phyloP scores from a whole-genome alignment of 768 basidiomycete genomes.

The Mycena polygramma region DNA sequence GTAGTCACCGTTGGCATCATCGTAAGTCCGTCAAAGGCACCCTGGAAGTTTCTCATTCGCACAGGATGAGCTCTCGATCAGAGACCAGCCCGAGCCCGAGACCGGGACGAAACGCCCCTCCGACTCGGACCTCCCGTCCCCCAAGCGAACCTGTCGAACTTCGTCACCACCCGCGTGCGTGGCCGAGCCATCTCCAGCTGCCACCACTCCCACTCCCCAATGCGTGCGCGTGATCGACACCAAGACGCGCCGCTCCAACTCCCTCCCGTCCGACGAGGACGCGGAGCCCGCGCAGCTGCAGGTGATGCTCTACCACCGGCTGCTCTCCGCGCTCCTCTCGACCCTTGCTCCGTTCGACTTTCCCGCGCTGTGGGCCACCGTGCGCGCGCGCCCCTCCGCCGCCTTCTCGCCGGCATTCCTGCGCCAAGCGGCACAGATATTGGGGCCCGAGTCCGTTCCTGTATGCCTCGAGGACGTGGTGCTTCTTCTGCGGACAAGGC shows the following conservation, averaged over 20 bases:
- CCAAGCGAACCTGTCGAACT: conserved; percentile 20
- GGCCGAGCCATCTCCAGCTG: not conserved
- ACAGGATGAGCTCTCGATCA: conserved; percentile 25
- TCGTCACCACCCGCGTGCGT: conserved; percentile 15
- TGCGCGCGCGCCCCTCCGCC: conserved; percentile 57
- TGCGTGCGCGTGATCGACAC: conserved; percentile 70
- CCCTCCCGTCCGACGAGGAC: conserved; percentile 71
- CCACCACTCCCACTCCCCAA: conserved; percentile 6
- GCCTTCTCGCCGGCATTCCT: conserved; percentile 68
- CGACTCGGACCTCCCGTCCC: conserved; percentile 25
- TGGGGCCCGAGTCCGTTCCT: conserved; percentile 20
- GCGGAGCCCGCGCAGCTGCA: conserved; percentile 73
- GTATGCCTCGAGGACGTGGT: conserved; percentile 52
- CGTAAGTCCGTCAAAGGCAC: conserved; percentile 53
- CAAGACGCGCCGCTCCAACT: conserved; percentile 70
- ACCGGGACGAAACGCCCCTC: conserved; percentile 42
- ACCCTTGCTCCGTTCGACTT: conserved; percentile 65
- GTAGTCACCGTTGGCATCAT: conserved; percentile 81
- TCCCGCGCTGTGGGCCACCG: conserved; percentile 61
- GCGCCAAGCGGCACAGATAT: conserved; percentile 40
- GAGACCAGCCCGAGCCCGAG: conserved; percentile 4
- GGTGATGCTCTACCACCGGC: conserved; percentile 82
- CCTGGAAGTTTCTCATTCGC: not conserved
- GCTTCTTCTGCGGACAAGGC: not conserved
- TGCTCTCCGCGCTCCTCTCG: conserved; percentile 67